Percentiles rank a stretch among this genome's conserved stretches.
phyloP scores from a whole-genome alignment of 345 rosid species.

The Jatropha curcas region DNA sequence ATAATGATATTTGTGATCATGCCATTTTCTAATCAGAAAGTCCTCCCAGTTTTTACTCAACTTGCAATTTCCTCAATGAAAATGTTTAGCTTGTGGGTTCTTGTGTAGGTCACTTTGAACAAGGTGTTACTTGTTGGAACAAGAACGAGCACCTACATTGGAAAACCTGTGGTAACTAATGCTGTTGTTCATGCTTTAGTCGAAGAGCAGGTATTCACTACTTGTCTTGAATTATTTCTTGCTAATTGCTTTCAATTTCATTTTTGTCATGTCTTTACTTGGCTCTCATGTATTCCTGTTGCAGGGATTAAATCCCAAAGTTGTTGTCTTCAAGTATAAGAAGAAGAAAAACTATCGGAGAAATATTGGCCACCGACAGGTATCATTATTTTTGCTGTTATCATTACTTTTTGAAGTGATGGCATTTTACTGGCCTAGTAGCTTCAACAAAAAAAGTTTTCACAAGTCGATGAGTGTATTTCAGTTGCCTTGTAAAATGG shows the following conservation, averaged over 20 bases:
- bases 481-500: neutral
- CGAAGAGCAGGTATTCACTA: conserved; percentile 73
- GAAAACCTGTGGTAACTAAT: conserved; percentile 88
- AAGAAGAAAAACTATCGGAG: conserved; percentile 92
- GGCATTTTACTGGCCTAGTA: neutral
- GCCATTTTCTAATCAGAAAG: neutral
- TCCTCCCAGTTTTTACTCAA: neutral
- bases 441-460: neutral
- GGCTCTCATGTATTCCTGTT: conserved; percentile 2
- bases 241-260: conserved; percentile 5
- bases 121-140: conserved; percentile 98
- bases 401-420: neutral
- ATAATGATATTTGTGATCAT: neutral
- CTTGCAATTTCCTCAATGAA: neutral
- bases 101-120: conserved; percentile 65
- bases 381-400: conserved; percentile 13
- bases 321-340: conserved; percentile 88
- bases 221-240: neutral
- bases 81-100: conserved; percentile 9
- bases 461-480: neutral
- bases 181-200: conserved; percentile 96
- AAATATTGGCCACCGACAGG: conserved; percentile 98
- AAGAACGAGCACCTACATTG: conserved; percentile 74
- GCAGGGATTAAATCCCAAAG: conserved; percentile 86
- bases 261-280: neutral